A percentile compares a stretch with the other conserved stretches of the same genome.
phyloP scores from a whole-genome alignment of 2,329 filamentous ascomycete genomes.

The Geosmithia morbida region DNA sequence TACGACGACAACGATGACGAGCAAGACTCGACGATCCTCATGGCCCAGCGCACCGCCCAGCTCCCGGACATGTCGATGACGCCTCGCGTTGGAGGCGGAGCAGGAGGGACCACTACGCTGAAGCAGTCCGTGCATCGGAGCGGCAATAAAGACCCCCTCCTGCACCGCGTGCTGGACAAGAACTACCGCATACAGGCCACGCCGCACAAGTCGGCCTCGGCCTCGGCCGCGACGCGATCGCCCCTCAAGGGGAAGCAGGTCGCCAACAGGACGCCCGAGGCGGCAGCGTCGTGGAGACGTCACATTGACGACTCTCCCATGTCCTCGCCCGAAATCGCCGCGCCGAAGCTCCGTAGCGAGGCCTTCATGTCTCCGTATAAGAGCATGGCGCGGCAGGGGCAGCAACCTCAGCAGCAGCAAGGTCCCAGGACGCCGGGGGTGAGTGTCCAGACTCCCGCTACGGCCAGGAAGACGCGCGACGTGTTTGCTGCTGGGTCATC shows the following conservation, averaged over 20 bases:
- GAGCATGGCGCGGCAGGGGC: slow-evolving; percentile 26
- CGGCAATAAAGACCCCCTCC: slow-evolving; percentile 51
- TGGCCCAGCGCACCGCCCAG: slow-evolving; percentile 36
- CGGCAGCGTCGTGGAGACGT: slow-evolving; percentile 19
- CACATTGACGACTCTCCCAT: slow-evolving; percentile 42
- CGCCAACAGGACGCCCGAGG: slow-evolving; percentile 16
- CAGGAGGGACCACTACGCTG: slow-evolving; percentile 14
- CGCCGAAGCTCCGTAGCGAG: slow-evolving; percentile 71
- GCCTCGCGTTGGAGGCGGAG: slow-evolving; percentile 30
- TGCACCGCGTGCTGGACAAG: slow-evolving; percentile 89
- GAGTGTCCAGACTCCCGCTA: slow-evolving; percentile 65
- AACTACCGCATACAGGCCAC: slow-evolving; percentile 91
- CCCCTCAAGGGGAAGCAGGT: slow-evolving; percentile 24
- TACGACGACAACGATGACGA: slow-evolving; percentile 9
- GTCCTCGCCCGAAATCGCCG: slow-evolving; percentile 64
- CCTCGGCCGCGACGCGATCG: too few relatives aligned
- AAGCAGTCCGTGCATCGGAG: slow-evolving; percentile 20
- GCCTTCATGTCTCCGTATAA: slow-evolving; percentile 66
- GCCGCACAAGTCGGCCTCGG: slow-evolving; percentile 51
- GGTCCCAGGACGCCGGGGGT: slow-evolving; percentile 63
- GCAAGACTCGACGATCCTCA: slow-evolving; percentile 31
- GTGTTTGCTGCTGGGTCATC: slow-evolving; percentile 21
- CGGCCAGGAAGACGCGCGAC: slow-evolving; percentile 33
- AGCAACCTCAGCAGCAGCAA: slow-evolving; percentile 16
- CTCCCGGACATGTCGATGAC: slow-evolving; percentile 50